Evolutionary conservation across 345 rosid species (phyloP).

Genomic region (Ricinus communis): DNA sequence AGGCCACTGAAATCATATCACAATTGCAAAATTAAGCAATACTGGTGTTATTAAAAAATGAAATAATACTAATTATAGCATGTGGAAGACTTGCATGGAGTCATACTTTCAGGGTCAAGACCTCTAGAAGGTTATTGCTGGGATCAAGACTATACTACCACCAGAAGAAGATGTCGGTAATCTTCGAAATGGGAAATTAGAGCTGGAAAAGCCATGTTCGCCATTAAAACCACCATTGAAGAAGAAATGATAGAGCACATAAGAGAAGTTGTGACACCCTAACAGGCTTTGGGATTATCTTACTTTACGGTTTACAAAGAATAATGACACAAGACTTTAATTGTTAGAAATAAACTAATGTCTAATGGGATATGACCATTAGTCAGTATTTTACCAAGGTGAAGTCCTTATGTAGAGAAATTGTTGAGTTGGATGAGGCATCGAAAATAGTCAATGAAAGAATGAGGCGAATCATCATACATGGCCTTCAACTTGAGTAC

Average conservation of each 20-base stretch:
- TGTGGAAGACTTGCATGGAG: too few relatives aligned
- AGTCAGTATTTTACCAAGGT: not conserved
- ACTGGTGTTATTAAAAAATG: too few relatives aligned
- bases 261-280: not conserved
- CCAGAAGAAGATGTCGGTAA: not conserved
- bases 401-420: not conserved
- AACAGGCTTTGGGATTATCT: constrained; percentile 1
- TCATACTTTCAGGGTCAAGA: too few relatives aligned
- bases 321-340: not conserved
- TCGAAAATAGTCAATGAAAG: not conserved
- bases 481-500: not conserved
- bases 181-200: not conserved
- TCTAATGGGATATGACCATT: not conserved
- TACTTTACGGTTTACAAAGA: not conserved
- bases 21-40: too few relatives aligned
- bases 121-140: too few relatives aligned
- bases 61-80: too few relatives aligned
- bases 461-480: not conserved
- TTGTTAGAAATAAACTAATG: not conserved
- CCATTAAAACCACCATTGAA: constrained; percentile 2
- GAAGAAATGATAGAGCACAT: not conserved
- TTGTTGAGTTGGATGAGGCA: not conserved
- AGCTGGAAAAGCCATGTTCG: not conserved
- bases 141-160: not conserved
- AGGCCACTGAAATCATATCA: too few relatives aligned